phyloP scores from a whole-genome alignment of 2,329 filamentous ascomycete genomes.

The Spiromastix sp. region DNA sequence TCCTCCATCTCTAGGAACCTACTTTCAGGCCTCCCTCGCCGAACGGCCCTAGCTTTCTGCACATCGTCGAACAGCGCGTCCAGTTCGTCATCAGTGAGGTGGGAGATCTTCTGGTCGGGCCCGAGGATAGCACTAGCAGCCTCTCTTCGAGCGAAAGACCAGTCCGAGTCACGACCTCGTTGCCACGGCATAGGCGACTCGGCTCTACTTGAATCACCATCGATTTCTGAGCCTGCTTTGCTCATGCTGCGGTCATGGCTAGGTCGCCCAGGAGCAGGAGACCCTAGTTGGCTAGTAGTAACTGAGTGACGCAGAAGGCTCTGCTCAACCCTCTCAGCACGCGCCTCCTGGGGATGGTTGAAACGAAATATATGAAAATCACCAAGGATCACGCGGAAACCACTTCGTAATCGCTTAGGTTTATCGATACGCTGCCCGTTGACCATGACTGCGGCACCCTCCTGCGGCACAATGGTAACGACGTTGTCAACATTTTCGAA shows the following conservation, averaged over 20 bases:
- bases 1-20: conserved; percentile 52
- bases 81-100: conserved; percentile 84
- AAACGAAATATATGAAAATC: conserved; percentile 97
- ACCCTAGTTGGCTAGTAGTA: conserved; percentile 52
- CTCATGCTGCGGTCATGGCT: conserved; percentile 74
- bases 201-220: conserved; percentile 59
- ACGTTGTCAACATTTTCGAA: conserved; percentile 91
- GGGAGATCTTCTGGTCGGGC: conserved; percentile 81
- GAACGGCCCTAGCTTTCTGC: conserved; percentile 74
- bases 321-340: conserved; percentile 80
- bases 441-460: conserved; percentile 96
- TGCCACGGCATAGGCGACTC: conserved; percentile 66
- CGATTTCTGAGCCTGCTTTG: conserved; percentile 65
- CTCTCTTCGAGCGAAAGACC: conserved; percentile 86
- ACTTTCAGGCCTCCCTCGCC: conserved; percentile 55
- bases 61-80: conserved; percentile 91
- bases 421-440: conserved; percentile 86
- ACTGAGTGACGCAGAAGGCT: conserved; percentile 79
- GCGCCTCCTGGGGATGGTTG: conserved; percentile 93
- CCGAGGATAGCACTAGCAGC: conserved; percentile 86
- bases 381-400: conserved; percentile 87
- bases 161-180: conserved; percentile 71
- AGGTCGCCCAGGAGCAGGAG: conserved; percentile 51
- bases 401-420: conserved; percentile 75
- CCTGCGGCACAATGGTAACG: conserved; percentile 80